Percentiles rank a stretch among this genome's conserved stretches.
Evolutionary conservation across 495 filamentous ascomycete genomes (phyloP).

Genomic region (Friedmanniomyces endolithicus): DNA sequence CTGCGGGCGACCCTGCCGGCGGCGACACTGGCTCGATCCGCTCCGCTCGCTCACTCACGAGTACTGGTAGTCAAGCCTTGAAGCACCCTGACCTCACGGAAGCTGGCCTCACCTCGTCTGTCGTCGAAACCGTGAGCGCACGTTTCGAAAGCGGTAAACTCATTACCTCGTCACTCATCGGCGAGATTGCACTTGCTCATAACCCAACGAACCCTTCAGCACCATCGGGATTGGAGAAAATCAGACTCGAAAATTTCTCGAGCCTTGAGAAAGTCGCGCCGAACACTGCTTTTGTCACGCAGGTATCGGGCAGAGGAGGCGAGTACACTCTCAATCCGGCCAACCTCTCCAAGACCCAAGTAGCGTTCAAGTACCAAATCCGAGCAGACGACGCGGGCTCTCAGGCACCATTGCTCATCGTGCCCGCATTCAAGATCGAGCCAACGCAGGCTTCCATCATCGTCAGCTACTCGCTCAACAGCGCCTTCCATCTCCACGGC

Average conservation of each 20-base stretch:
- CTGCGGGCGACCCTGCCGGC: conserved; percentile 31
- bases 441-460: conserved; percentile 70
- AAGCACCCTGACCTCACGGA: conserved; percentile 74
- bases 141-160: conserved; percentile 64
- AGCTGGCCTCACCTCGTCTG: conserved; percentile 74
- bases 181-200: conserved; percentile 82
- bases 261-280: conserved; percentile 89
- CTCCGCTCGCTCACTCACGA: conserved; percentile 70
- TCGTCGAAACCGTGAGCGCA: conserved; percentile 83
- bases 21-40: conserved; percentile 89
- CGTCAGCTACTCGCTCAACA: conserved; percentile 77
- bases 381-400: conserved; percentile 54
- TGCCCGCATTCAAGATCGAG: conserved; percentile 72
- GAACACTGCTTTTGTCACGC: conserved; percentile 77
- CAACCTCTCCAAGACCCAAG: conserved; percentile 56
- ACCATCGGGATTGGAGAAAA: conserved; percentile 46
- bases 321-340: conserved; percentile 67
- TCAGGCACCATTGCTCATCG: conserved; percentile 69
- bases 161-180: conserved; percentile 61
- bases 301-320: conserved; percentile 56
- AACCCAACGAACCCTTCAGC: conserved; percentile 46
- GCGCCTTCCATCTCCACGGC: conserved; percentile 39
- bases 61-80: conserved; percentile 38
- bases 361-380: conserved; percentile 93
- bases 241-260: conserved; percentile 82